Conservation (phyloP, 257 asterid species). For the Pogostemon cablin region DNA sequence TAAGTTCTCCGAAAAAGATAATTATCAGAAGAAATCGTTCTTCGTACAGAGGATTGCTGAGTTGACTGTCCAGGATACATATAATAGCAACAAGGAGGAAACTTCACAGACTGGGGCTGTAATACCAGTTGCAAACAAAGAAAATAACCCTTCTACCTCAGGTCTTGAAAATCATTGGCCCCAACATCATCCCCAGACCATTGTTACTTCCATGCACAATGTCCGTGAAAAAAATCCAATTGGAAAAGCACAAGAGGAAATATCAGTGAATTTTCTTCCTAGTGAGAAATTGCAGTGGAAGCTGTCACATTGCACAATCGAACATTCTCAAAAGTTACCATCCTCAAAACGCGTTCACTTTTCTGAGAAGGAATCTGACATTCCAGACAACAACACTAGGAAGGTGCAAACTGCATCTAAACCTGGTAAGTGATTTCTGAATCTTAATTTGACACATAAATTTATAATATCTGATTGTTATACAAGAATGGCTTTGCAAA, state of each 20-base stretch:
- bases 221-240: slow-evolving; percentile 38
- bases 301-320: slow-evolving; percentile 32
- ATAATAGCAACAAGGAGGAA: slow-evolving; percentile 28
- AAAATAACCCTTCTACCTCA: slow-evolving; percentile 34
- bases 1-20: slow-evolving; percentile 33
- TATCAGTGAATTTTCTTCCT: slow-evolving; percentile 29
- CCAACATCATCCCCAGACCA: slow-evolving; percentile 36
- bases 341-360: slow-evolving; percentile 60
- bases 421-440: slow-evolving; percentile 48
- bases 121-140: slow-evolving; percentile 36
- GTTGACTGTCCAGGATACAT: slow-evolving; percentile 35
- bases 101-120: slow-evolving; percentile 36
- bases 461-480: slow-evolving; percentile 29
- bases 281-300: slow-evolving; percentile 33
- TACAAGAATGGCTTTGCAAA: slow-evolving; percentile 24
- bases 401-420: slow-evolving; percentile 42
- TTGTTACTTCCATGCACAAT: slow-evolving; percentile 33
- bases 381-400: slow-evolving; percentile 35
- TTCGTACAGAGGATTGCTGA: slow-evolving; percentile 34
- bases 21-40: slow-evolving; percentile 32
- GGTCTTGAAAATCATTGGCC: slow-evolving; percentile 26
- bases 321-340: slow-evolving; percentile 36
- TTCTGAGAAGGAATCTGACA: slow-evolving; percentile 43
- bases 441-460: slow-evolving; percentile 24
- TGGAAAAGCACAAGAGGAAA: slow-evolving; percentile 39